These are phyloP conservation scores for Lachnellula suecica DNA, from an alignment of 2,329 filamentous ascomycete genomes.

Conservation along the genomic window DNA sequence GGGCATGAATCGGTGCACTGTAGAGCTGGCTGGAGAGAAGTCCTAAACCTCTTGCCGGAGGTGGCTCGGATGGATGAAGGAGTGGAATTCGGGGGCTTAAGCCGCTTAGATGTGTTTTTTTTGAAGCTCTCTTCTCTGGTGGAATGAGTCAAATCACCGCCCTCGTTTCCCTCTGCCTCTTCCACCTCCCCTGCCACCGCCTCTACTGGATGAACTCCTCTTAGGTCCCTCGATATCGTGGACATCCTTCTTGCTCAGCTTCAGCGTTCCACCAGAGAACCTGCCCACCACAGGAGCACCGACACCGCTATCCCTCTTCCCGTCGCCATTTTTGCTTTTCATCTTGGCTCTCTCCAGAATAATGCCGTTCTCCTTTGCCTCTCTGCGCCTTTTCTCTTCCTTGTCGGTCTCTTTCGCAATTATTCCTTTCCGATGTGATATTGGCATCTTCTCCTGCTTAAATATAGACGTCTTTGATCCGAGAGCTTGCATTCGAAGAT, in stretches of 20 bases:
- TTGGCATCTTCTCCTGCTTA: constrained; percentile 83
- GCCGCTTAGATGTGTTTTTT: not conserved
- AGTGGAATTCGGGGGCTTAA: not conserved
- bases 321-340: constrained; percentile 36
- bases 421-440: constrained; percentile 85
- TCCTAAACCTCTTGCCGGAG: no score
- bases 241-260: constrained; percentile 76
- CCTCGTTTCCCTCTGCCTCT: constrained; percentile 23
- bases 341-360: constrained; percentile 66
- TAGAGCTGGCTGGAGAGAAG: no score
- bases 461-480: constrained; percentile 76
- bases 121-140: not conserved
- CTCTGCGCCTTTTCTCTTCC: constrained; percentile 70
- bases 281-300: constrained; percentile 78
- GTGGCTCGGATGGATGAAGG: no score
- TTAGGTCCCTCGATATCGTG: constrained; percentile 61
- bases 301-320: constrained; percentile 57
- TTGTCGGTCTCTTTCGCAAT: constrained; percentile 59
- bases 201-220: constrained; percentile 30
- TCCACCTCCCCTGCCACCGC: constrained; percentile 30
- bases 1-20: no score
- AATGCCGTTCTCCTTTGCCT: constrained; percentile 88
- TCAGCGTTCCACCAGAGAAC: constrained; percentile 77
- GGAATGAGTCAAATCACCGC: constrained; percentile 4
- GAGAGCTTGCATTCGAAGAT: constrained; percentile 78